Evolutionary conservation across 495 filamentous ascomycete species (phyloP).

Genomic region (Neurospora tetrasperma): DNA sequence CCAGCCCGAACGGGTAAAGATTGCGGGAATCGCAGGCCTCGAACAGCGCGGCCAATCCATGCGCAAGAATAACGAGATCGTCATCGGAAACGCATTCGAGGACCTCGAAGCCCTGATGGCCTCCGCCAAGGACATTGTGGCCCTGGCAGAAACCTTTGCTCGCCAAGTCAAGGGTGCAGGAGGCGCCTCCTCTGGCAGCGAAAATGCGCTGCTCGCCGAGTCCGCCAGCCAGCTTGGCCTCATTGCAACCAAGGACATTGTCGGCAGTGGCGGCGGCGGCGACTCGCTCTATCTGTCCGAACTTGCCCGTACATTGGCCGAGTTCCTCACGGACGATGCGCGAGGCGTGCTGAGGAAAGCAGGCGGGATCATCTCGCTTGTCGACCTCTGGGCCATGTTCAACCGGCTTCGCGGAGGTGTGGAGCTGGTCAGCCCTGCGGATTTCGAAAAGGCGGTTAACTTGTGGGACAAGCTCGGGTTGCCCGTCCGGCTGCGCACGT

Average conservation of each 20-base stretch:
- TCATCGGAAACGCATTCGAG: slow-evolving; percentile 92
- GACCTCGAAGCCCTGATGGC: slow-evolving; percentile 96
- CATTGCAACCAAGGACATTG: slow-evolving; percentile 89
- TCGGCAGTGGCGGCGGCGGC: slow-evolving; percentile 31
- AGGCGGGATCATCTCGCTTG: slow-evolving; percentile 88
- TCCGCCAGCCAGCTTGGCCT: slow-evolving; percentile 79
- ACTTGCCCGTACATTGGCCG: slow-evolving; percentile 78
- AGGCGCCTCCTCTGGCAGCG: slow-evolving; percentile 48
- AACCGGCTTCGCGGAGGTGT: slow-evolving; percentile 93
- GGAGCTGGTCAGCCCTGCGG: slow-evolving; percentile 81
- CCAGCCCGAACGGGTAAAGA: slow-evolving; percentile 39
- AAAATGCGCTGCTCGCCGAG: slow-evolving; percentile 65
- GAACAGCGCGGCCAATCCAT: slow-evolving; percentile 74
- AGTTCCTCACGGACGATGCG: slow-evolving; percentile 86
- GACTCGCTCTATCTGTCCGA: slow-evolving; percentile 59
- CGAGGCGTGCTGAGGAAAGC: slow-evolving; percentile 70
- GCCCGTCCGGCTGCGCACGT: slow-evolving; percentile 75
- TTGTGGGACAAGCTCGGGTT: slow-evolving; percentile 84
- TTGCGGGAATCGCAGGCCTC: slow-evolving; percentile 84
- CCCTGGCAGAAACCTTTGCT: slow-evolving; percentile 81
- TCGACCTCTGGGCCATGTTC: slow-evolving; percentile 95
- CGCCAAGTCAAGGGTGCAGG: slow-evolving; percentile 48
- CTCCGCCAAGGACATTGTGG: slow-evolving; percentile 89
- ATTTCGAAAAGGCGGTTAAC: slow-evolving; percentile 81
- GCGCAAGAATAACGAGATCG: slow-evolving; percentile 80